A percentile compares a stretch with the other conserved stretches of the same genome.
These are phyloP conservation scores for Ophiognomonia clavigignenti-juglandacearum DNA, from an alignment of 2,329 filamentous ascomycete species.

Conservation along the genomic window DNA sequence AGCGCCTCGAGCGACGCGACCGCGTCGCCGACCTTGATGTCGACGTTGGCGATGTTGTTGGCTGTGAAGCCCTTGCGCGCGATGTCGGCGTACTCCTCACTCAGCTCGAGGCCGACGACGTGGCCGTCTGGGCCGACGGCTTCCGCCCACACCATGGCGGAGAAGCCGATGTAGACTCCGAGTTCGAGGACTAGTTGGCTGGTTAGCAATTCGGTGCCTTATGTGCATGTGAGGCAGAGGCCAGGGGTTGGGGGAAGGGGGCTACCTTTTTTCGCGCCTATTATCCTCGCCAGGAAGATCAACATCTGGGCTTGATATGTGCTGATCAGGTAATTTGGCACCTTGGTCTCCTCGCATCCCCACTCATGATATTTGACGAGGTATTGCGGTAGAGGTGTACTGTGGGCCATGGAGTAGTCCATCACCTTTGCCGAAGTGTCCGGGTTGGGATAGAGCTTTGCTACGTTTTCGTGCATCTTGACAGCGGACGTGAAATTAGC, in stretches of 20 bases:
- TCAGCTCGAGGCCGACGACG: slow-evolving; percentile 42
- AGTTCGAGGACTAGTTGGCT: slow-evolving; percentile 38
- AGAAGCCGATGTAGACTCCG: slow-evolving; percentile 45
- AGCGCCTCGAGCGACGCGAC: slow-evolving; percentile 33
- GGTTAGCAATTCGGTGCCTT: no score
- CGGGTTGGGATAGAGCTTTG: slow-evolving; percentile 37
- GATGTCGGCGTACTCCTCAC: slow-evolving; percentile 35
- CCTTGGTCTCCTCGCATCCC: slow-evolving; percentile 16
- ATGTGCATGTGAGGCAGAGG: no score
- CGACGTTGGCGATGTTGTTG: slow-evolving; percentile 37
- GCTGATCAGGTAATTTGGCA: slow-evolving; percentile 21
- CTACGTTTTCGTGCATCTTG: slow-evolving; percentile 34
- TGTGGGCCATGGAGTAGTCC: slow-evolving; percentile 35
- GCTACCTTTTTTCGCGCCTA: slow-evolving; percentile 30
- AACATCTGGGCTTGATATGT: slow-evolving; percentile 22
- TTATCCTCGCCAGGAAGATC: slow-evolving; percentile 34
- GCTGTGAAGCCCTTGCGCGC: slow-evolving; percentile 35
- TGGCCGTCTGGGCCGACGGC: slow-evolving; percentile 37
- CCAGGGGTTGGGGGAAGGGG: no score
- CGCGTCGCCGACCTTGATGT: slow-evolving; percentile 43
- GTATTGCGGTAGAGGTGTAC: slow-evolving; percentile 35
- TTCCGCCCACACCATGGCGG: slow-evolving; percentile 42
- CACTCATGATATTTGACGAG: slow-evolving; percentile 37
- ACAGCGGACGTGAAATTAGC: background rate
- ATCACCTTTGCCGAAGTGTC: slow-evolving; percentile 35